phyloP scores from a whole-genome alignment of 129 eudicot species.

The Deinandra increscens region DNA sequence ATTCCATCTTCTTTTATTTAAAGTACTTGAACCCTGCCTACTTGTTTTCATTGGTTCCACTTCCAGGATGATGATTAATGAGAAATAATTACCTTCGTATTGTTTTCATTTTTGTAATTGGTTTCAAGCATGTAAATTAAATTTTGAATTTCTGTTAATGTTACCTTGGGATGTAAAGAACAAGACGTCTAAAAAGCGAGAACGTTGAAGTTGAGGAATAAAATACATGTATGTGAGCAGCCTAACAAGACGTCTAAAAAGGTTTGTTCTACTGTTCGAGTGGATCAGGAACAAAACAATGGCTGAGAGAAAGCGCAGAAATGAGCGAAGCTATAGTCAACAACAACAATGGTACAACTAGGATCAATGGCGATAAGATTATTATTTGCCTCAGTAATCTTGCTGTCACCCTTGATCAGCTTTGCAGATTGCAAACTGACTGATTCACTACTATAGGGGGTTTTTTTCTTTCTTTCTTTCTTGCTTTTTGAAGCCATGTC shows the following conservation, averaged over 20 bases:
- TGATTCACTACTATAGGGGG: conserved; percentile 3
- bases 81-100: too few relatives aligned
- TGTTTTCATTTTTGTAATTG: too few relatives aligned
- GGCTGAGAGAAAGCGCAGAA: conserved; percentile 51
- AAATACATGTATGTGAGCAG: too few relatives aligned
- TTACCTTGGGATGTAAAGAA: too few relatives aligned
- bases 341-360: conserved; percentile 23
- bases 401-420: conserved; percentile 45
- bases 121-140: too few relatives aligned
- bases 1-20: too few relatives aligned
- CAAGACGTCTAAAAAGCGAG: conserved; percentile 33
- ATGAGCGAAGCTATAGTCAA: conserved; percentile 49
- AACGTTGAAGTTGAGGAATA: conserved; percentile 25
- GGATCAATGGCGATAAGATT: conserved; percentile 59
- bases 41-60: too few relatives aligned
- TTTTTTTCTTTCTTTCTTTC: too few relatives aligned
- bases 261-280: conserved; percentile 25
- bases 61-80: too few relatives aligned
- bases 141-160: too few relatives aligned
- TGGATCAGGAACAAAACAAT: conserved; percentile 41
- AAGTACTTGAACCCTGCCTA: too few relatives aligned
- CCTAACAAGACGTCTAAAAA: conserved; percentile 34
- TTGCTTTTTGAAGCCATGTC: neutral
- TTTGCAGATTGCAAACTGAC: conserved; percentile 37
- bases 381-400: conserved; percentile 49